Evolutionary conservation across 2,329 filamentous ascomycete genomes (phyloP).

Genomic region (Aspergillus fumigatus): DNA sequence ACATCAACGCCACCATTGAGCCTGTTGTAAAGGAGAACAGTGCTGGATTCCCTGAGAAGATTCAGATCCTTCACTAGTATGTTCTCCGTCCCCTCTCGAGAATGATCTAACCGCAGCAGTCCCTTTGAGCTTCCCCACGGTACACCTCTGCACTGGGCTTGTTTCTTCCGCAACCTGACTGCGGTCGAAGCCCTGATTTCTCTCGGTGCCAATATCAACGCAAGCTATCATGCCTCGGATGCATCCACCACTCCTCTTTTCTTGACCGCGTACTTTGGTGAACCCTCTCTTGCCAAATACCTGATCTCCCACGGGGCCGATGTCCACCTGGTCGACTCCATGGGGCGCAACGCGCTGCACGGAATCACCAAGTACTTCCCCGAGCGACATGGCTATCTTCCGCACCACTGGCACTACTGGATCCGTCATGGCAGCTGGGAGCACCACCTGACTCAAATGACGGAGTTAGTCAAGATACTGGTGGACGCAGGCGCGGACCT

Average conservation of each 20-base stretch:
- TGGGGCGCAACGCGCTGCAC: conserved; percentile 22
- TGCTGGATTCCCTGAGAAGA: conserved; percentile 16
- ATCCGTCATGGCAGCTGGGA: conserved; percentile 25
- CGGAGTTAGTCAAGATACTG: conserved; percentile 10
- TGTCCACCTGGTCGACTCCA: conserved; percentile 14
- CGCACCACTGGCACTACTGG: conserved; percentile 27
- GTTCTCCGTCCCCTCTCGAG: background rate
- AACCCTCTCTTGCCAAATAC: conserved; percentile 13
- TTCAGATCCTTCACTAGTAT: conserved; percentile 24
- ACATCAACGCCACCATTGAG: conserved; percentile 18
- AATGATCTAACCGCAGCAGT: conserved; percentile 11
- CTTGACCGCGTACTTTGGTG: conserved; percentile 19
- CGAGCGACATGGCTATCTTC: conserved; percentile 21
- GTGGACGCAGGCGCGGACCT: conserved; percentile 12
- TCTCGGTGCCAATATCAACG: conserved; percentile 21
- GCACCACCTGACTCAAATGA: conserved; percentile 15
- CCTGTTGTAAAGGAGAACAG: conserved; percentile 15
- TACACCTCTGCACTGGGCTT: conserved; percentile 26
- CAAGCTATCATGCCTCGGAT: conserved; percentile 16
- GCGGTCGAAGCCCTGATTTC: conserved; percentile 20
- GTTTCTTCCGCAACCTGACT: conserved; percentile 15
- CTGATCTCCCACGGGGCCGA: conserved; percentile 21
- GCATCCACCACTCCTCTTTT: conserved; percentile 19
- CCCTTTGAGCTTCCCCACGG: conserved; percentile 26
- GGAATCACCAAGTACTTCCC: conserved; percentile 18